Percentiles rank a stretch among this genome's conserved stretches.
Evolutionary conservation across 257 asterid genomes (phyloP).

Genomic region (Plantago major): DNA sequence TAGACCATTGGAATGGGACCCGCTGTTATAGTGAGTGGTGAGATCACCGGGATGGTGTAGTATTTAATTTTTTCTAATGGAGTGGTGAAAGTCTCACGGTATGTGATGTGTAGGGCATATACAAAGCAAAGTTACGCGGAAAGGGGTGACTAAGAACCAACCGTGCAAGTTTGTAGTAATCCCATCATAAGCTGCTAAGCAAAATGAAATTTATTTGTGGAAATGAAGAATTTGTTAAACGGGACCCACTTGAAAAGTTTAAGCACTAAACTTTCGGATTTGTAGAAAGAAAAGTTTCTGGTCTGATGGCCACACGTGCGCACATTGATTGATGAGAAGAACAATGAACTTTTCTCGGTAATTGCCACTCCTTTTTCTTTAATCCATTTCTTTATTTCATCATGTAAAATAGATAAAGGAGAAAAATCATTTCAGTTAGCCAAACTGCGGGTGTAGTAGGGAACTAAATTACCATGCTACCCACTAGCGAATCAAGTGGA

Average conservation of each 20-base stretch:
- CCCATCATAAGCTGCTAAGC: too few relatives aligned
- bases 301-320: slow-evolving; percentile 10
- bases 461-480: neutral
- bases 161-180: slow-evolving; percentile 8
- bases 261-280: too few relatives aligned
- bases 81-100: neutral
- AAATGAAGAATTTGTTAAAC: neutral
- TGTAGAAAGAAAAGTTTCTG: neutral
- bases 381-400: neutral
- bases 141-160: slow-evolving; percentile 4
- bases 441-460: too few relatives aligned
- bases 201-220: too few relatives aligned
- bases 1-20: too few relatives aligned
- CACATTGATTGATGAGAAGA: slow-evolving; percentile 8
- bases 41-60: too few relatives aligned
- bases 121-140: neutral
- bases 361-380: neutral
- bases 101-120: neutral
- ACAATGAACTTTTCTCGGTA: neutral
- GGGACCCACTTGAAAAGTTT: neutral
- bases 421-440: too few relatives aligned
- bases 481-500: neutral
- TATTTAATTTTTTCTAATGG: too few relatives aligned
- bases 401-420: neutral
- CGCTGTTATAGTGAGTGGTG: too few relatives aligned